phyloP scores from a whole-genome alignment of 164 flowering plant genomes.

The Saururus chinensis region DNA sequence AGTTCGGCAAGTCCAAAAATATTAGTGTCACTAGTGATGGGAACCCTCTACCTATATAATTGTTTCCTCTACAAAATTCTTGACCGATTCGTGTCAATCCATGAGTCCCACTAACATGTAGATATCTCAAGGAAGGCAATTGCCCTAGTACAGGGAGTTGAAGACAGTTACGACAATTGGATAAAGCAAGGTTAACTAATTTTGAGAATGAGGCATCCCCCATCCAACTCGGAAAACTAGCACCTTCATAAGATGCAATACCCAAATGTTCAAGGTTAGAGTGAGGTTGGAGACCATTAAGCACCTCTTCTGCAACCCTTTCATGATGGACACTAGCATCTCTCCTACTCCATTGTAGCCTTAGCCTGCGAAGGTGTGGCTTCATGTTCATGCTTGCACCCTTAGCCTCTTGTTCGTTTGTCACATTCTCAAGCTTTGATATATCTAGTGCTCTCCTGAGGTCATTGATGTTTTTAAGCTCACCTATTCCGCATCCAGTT shows the following conservation, averaged over 20 bases:
- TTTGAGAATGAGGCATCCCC: neutral
- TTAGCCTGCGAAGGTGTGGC: neutral
- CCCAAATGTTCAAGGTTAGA: neutral
- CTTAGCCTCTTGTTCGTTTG: neutral
- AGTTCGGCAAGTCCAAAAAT: neutral
- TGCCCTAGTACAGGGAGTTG: neutral
- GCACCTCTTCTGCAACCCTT: neutral
- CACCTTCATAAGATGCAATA: neutral
- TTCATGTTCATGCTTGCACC: neutral
- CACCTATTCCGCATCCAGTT: neutral
- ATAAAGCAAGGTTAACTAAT: neutral
- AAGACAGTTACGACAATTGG: neutral
- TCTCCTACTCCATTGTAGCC: neutral
- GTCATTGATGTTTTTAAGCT: neutral
- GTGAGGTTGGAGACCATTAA: neutral
- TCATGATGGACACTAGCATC: neutral
- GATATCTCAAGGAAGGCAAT: neutral
- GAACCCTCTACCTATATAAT: neutral
- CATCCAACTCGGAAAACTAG: neutral
- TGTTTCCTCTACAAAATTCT: neutral
- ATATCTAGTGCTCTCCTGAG: neutral
- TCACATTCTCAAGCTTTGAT: neutral
- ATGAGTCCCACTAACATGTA: neutral
- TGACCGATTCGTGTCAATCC: neutral
- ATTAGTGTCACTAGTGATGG: conserved; percentile 1